phyloP scores from a whole-genome alignment of 164 flowering plant genomes.

The Umbilicus rupestris region DNA sequence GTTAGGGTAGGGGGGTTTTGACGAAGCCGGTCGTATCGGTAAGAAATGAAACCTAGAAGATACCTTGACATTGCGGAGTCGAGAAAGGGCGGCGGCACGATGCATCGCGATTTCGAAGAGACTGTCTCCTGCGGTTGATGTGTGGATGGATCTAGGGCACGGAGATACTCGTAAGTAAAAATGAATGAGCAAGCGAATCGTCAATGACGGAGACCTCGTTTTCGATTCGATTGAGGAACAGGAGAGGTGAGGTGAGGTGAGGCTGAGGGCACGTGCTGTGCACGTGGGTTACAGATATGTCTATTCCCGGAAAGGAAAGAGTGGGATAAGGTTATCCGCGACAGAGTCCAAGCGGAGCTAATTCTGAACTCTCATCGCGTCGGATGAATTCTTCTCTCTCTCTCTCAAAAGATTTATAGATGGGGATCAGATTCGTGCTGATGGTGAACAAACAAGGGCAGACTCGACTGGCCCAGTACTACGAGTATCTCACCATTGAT shows the following conservation, averaged over 20 bases:
- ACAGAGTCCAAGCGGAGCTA: not conserved
- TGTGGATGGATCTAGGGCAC: slow-evolving; percentile 2
- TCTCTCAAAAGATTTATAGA: slow-evolving; percentile 12
- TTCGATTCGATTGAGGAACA: too few species aligned
- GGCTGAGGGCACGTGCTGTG: not conserved
- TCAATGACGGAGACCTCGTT: too few species aligned
- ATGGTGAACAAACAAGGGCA: slow-evolving; percentile 99
- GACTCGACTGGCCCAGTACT: slow-evolving; percentile 94
- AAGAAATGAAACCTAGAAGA: too few species aligned
- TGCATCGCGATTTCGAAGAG: not conserved
- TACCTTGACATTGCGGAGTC: not conserved
- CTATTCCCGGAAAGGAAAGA: too few species aligned
- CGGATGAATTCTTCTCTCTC: not conserved
- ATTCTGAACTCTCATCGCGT: not conserved
- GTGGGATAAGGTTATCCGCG: not conserved
- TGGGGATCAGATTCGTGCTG: slow-evolving; percentile 90
- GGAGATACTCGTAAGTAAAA: not conserved
- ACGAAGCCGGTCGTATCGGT: too few species aligned
- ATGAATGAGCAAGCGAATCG: not conserved
- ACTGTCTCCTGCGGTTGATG: not conserved
- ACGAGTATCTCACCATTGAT: slow-evolving; percentile 88
- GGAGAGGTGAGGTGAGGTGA: too few species aligned
- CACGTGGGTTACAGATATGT: not conserved
- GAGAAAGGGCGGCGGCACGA: not conserved
- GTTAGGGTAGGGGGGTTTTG: too few species aligned